Evolutionary conservation across 805 yeast genomes (phyloP), one percentile per base, ranked within the genome.

Genomic region (Saccharomycopsis babjevae): DNA sequence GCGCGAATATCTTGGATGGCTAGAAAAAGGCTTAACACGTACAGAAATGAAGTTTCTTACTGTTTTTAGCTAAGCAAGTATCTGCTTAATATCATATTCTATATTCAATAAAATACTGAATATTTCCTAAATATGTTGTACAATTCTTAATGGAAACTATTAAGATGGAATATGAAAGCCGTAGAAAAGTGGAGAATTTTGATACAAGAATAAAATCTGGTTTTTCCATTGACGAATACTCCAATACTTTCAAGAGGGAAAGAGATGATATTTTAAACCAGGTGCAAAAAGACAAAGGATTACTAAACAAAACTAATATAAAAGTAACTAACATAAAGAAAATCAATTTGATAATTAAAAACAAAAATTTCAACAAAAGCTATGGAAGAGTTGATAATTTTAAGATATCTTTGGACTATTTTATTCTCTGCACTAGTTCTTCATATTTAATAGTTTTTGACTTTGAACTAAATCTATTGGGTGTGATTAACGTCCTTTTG

Each of bases 381-480:
- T 76, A 78, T 66, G 91, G 92, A 0, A 42, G 42, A 34, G 75
- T 77, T 1, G 83, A 86, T 0, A 74, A 81, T 0, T 69, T 75
- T 25, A 67, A 83, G 13, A 69, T 74, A 0, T 74, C 79, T 0
- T 76, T 80, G 10, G 78, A 74, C 39, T 66, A 77, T 38, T 74
- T 86, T 8, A 82, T 83, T 0, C 66, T 91, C 6, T 97, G 96
- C 1, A 90, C 97, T 0, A 67, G 79, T 0, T 79, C 78, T 57
- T 96, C 96, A 1, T 73, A 71, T 42, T 74, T 90, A 0, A 70
- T 88, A 4, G 75, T 87, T 5, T 91, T 88, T 70, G 86, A 84
- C 66, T 85, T 84, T 64, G 79, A 79, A 52, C 96, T 92, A 69
- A 75, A 73, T 38, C 68, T 88, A 5, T 73, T 78, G 13, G 72